These are phyloP conservation scores for Ogataea hybrid DNA, from an alignment of 1,139 yeast species.

Conservation along the genomic window DNA sequence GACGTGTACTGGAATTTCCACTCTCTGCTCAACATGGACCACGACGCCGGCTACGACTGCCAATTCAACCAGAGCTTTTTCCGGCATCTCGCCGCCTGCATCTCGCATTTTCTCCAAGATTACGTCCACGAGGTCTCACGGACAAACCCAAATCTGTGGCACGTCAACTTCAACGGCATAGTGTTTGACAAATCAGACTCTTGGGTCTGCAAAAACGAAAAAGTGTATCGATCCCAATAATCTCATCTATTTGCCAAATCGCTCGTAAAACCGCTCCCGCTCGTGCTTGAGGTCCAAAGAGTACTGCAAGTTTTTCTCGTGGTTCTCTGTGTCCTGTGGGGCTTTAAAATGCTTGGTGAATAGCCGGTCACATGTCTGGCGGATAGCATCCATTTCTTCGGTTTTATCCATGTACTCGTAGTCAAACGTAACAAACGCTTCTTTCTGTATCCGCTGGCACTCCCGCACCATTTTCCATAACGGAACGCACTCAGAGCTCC, in stretches of 20 bases:
- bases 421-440: conserved; percentile 31
- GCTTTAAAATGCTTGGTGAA: conserved; percentile 27
- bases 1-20: conserved; percentile 43
- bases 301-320: conserved; percentile 22
- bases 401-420: conserved; percentile 27
- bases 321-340: conserved; percentile 27
- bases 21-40: conserved; percentile 36
- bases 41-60: conserved; percentile 37
- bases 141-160: conserved; percentile 30
- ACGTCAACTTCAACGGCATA: conserved; percentile 27
- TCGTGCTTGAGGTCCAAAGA: conserved; percentile 26
- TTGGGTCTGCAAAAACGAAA: conserved; percentile 22
- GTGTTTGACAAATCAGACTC: conserved; percentile 15
- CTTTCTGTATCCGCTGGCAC: conserved; percentile 30
- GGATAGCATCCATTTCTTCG: conserved; percentile 28
- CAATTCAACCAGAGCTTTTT: conserved; percentile 32
- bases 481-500: conserved; percentile 25
- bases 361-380: conserved; percentile 25
- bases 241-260: conserved; percentile 23
- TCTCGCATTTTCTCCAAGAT: conserved; percentile 40
- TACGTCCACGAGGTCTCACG: conserved; percentile 34
- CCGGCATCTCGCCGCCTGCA: conserved; percentile 31
- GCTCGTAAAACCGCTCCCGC: conserved; percentile 28
- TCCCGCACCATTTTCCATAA: conserved; percentile 29
- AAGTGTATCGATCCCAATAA: background rate